Conservation (phyloP, 169 alveolate species). For the Amoebophrya sp. region DNA sequence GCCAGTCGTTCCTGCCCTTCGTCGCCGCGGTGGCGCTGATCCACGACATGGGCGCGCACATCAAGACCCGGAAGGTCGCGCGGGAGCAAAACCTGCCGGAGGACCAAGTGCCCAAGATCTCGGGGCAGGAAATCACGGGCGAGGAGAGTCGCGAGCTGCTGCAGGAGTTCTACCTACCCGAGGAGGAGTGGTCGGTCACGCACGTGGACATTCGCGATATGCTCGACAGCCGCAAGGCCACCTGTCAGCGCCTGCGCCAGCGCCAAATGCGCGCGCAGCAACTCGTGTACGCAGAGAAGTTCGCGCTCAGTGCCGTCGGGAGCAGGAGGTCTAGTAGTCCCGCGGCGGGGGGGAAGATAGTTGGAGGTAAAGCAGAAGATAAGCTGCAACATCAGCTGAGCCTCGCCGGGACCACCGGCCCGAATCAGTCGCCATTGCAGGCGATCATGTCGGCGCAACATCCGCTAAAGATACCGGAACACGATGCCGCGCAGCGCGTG, state of each 20-base stretch:
- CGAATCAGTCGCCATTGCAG: not conserved
- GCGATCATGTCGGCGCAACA: not conserved
- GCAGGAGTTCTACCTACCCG: not conserved
- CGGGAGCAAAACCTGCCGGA: not conserved
- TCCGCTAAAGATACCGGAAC: not conserved
- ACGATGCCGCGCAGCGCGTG: not conserved
- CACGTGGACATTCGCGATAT: not conserved
- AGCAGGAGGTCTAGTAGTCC: not conserved
- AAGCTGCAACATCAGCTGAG: not conserved
- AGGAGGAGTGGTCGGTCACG: not conserved
- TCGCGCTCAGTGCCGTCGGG: not conserved
- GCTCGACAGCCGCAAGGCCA: not conserved
- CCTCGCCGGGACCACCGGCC: not conserved
- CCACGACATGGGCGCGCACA: constrained; percentile 23
- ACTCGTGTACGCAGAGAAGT: not conserved
- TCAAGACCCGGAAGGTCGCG: not conserved
- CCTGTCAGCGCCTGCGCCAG: not conserved
- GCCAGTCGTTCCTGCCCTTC: not conserved
- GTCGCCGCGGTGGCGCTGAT: constrained; percentile 15
- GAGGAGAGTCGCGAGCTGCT: not conserved
- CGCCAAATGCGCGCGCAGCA: not conserved
- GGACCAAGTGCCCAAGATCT: not conserved
- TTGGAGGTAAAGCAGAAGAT: no score
- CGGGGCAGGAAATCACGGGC: not conserved
- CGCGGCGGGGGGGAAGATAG: no score